Evolutionary conservation across 768 basidiomycete species (phyloP), one percentile per base, ranked within the genome.

Genomic region (Cubamyces sp.): DNA sequence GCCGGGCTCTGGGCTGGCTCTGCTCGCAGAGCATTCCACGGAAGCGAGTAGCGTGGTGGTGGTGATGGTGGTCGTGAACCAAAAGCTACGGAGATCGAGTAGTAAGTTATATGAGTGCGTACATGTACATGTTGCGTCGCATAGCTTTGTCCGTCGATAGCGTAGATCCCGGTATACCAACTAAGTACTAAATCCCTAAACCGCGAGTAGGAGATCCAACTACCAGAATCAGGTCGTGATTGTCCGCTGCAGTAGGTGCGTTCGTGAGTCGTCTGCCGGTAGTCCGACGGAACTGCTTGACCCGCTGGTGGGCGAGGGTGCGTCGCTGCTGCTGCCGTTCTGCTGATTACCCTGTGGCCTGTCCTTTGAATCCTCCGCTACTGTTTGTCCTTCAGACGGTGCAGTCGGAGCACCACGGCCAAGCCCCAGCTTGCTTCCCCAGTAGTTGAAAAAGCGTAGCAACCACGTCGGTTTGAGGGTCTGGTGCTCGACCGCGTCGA

Each of bases 401-500:
- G 56, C n/a, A 23, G 21, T 30, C 21, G 56, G 46, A 3, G 46
- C 56, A 19, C 57, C 49, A 11, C 48, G 54, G 12, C 63, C 54
- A 46, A 49, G 69, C 82, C 84, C 88, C 84, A 64, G 48, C 64
- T 80, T 81, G 42, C 84, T 83, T 7, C 86, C 87, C 89, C 88
- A 91, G 61, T 87, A 88, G 48, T 86, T 90, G 72, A 92, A 89
- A 74, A 91, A 84, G 68, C 81, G 78, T 68, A 92, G 74, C 56
- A 91, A 71, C 91, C 91, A 92, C 80, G 90, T 86, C 40, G 90
- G 89, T 57, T 84, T 85, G 71, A 89, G 85, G 21, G 75, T 76
- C 34, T 80, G 80, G 72, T 85, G 80, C 69, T 81, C 79, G 48
- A 86, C 83, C 42, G 82, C 83, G 59, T 83, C 83, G 57, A 73